These are phyloP conservation scores for Colletotrichum godetiae DNA, from an alignment of 2,329 filamentous ascomycete genomes.

Conservation along the genomic window DNA sequence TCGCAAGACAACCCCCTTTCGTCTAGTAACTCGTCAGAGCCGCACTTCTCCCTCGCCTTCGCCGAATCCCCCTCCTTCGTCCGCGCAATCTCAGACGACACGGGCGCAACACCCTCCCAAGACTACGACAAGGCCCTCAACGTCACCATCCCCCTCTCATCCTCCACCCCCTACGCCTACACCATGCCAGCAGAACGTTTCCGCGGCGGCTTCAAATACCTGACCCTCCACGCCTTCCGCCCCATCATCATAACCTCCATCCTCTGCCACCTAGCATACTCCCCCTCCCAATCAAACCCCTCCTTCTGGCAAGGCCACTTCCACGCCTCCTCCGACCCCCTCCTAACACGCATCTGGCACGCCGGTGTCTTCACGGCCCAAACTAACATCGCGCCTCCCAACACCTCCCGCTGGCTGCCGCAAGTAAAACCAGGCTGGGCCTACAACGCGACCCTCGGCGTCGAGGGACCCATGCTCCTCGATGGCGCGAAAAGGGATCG, in stretches of 20 bases:
- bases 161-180: slow-evolving; percentile 8
- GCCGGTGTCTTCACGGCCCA: slow-evolving; percentile 52
- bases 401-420: slow-evolving; percentile 44
- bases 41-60: slow-evolving; percentile 40
- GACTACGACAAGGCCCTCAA: slow-evolving; percentile 41
- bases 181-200: slow-evolving; percentile 45
- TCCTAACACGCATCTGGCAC: slow-evolving; percentile 60
- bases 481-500: slow-evolving; percentile 67
- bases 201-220: slow-evolving; percentile 57
- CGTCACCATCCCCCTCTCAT: slow-evolving; percentile 28
- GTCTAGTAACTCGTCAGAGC: background rate
- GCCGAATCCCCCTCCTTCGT: slow-evolving; percentile 39
- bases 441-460: slow-evolving; percentile 47
- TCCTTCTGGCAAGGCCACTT: slow-evolving; percentile 58
- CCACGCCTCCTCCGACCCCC: slow-evolving; percentile 51
- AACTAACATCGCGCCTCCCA: slow-evolving; percentile 45
- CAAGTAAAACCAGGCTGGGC: slow-evolving; percentile 54
- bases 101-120: slow-evolving; percentile 36
- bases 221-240: slow-evolving; percentile 46
- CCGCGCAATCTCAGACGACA: slow-evolving; percentile 40
- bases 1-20: background rate
- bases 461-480: slow-evolving; percentile 46
- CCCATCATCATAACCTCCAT: slow-evolving; percentile 42
- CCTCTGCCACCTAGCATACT: slow-evolving; percentile 43
- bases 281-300: slow-evolving; percentile 49